Conservation (phyloP, 2,329 filamentous ascomycete species). For the Coniella lustricola region DNA sequence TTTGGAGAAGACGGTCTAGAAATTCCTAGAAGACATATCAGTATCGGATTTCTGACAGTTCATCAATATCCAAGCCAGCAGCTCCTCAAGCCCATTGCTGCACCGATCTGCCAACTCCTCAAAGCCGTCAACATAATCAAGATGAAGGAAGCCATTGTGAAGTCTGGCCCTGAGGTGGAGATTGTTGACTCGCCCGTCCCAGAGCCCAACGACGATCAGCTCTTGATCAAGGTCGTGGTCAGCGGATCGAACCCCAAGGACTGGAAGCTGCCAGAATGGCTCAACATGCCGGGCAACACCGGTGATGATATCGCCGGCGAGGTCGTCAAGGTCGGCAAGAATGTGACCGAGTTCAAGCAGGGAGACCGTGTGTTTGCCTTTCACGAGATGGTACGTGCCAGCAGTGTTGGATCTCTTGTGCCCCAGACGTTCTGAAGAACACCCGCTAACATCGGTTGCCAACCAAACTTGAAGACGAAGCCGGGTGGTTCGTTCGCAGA, state of each 20-base stretch:
- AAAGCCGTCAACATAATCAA: no score
- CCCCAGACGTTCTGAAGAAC: background rate
- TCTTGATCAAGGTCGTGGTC: slow-evolving; percentile 36
- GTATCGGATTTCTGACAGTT: no score
- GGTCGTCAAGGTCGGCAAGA: slow-evolving; percentile 45
- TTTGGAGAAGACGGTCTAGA: no score
- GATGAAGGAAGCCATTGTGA: slow-evolving; percentile 13
- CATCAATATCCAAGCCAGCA: no score
- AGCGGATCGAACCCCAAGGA: slow-evolving; percentile 43
- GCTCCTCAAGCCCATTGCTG: no score
- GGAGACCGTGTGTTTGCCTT: slow-evolving; percentile 53
- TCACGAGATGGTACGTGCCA: slow-evolving; percentile 28
- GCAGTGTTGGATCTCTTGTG: background rate
- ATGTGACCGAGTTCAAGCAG: slow-evolving; percentile 49
- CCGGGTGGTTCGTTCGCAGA: slow-evolving; percentile 33
- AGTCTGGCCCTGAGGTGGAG: slow-evolving; percentile 23
- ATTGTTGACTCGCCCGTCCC: slow-evolving; percentile 35
- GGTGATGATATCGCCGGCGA: slow-evolving; percentile 51
- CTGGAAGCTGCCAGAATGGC: slow-evolving; percentile 31
- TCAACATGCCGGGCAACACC: slow-evolving; percentile 28
- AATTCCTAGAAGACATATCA: no score
- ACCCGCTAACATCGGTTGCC: background rate
- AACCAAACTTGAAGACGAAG: slow-evolving; percentile 5
- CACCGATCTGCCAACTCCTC: no score
- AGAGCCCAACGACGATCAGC: slow-evolving; percentile 29